phyloP scores from a whole-genome alignment of 1,284 basidiomycete genomes.

The Ganoderma lucidum region DNA sequence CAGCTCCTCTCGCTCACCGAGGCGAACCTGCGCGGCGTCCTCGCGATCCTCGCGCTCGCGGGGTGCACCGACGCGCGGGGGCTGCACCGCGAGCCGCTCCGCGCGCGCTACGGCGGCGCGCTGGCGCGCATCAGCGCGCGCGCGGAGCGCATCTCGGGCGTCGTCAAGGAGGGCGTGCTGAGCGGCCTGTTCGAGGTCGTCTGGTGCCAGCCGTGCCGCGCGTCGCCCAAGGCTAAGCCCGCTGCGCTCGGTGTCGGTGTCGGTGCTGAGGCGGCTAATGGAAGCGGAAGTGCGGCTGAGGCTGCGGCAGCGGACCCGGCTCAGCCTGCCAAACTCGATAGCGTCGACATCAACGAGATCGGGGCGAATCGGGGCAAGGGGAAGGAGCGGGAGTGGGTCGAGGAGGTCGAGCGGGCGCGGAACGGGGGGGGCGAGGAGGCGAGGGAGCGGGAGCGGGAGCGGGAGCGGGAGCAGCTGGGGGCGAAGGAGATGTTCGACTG shows the following conservation, averaged over 20 bases:
- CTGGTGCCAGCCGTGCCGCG: constrained; percentile 33
- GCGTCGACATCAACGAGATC: constrained; percentile 8
- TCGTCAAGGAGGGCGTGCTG: constrained; percentile 45
- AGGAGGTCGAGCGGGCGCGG: constrained; percentile 31
- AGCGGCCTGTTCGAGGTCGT: constrained; percentile 45
- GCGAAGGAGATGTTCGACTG: no score
- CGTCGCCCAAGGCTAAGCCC: not conserved
- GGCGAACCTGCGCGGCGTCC: constrained; percentile 43
- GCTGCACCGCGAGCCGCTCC: constrained; percentile 41
- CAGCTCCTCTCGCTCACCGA: no score
- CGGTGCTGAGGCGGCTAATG: no score
- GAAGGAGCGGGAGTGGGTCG: constrained; percentile 31
- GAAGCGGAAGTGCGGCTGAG: no score
- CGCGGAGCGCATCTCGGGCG: constrained; percentile 41
- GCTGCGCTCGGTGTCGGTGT: no score
- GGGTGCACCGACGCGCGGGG: constrained; percentile 44
- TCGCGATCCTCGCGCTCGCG: constrained; percentile 44
- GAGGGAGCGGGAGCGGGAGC: not conserved
- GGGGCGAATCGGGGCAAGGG: constrained; percentile 24
- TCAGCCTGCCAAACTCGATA: not conserved
- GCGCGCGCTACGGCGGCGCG: constrained; percentile 40
- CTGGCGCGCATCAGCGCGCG: constrained; percentile 41
- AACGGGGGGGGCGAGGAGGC: constrained; percentile 13
- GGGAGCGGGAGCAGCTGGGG: constrained; percentile 1
- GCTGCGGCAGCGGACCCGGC: not conserved